phyloP scores from a whole-genome alignment of 2,329 filamentous ascomycete genomes.

The Hypoxylon sp. region DNA sequence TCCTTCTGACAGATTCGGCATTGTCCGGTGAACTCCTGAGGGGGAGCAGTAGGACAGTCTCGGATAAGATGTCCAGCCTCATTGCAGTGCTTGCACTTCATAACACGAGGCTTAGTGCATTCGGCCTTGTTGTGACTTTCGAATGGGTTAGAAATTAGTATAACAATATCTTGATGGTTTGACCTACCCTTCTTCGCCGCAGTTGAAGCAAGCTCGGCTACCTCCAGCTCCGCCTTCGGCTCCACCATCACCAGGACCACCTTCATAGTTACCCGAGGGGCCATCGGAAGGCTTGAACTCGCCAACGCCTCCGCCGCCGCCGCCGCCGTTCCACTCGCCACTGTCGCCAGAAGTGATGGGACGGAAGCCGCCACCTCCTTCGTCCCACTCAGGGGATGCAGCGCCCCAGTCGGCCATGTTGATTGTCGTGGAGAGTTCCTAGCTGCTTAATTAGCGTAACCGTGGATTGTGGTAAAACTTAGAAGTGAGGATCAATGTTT shows the following conservation, averaged over 20 bases:
- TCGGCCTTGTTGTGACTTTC: conserved; percentile 73
- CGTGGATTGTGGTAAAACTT: not conserved
- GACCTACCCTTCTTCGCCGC: conserved; percentile 66
- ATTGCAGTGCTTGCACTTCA: conserved; percentile 63
- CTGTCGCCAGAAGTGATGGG: not conserved
- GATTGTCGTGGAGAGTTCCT: conserved; percentile 12
- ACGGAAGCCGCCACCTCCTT: not conserved
- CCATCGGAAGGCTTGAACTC: not conserved
- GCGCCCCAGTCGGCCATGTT: conserved; percentile 34
- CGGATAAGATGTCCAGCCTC: conserved; percentile 63
- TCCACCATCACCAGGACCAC: conserved; percentile 28
- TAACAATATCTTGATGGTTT: conserved; percentile 15
- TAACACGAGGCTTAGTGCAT: conserved; percentile 69
- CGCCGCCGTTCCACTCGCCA: conserved; percentile 2
- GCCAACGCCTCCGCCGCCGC: not conserved
- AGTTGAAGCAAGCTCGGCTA: conserved; percentile 69
- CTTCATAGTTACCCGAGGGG: conserved; percentile 23
- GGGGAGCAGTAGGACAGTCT: conserved; percentile 51
- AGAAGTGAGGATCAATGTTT: not conserved
- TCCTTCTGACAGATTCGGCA: conserved; percentile 66
- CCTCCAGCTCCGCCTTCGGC: conserved; percentile 41
- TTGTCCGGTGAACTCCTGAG: conserved; percentile 59
- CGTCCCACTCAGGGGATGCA: not conserved
- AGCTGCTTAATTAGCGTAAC: conserved; percentile 17
- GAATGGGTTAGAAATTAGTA: conserved; percentile 35